Conservation (phyloP, 2,329 filamentous ascomycete species). For the Chaetomium sp. region DNA sequence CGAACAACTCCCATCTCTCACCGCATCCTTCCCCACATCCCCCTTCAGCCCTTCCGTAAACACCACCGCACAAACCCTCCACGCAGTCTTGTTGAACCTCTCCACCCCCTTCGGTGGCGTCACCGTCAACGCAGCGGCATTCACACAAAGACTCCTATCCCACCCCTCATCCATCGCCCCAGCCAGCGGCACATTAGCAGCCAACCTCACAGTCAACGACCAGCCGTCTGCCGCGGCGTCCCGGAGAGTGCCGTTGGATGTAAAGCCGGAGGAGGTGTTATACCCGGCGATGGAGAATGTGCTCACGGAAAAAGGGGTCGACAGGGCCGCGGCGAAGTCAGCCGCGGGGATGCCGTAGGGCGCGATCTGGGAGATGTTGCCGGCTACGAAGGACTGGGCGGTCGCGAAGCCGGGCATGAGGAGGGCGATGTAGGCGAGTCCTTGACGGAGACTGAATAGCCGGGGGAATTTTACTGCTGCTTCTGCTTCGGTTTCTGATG, state of each 20-base stretch:
- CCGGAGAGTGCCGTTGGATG: not conserved
- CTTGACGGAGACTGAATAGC: not conserved
- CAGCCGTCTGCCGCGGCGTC: constrained; percentile 8
- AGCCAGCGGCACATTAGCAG: constrained; percentile 12
- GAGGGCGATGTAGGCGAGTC: constrained; percentile 3
- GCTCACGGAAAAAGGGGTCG: not conserved
- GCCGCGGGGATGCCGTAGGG: constrained; percentile 9
- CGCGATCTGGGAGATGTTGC: constrained; percentile 3
- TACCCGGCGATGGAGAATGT: constrained; percentile 12
- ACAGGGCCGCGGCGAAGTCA: constrained; percentile 2
- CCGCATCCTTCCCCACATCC: not conserved
- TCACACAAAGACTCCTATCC: constrained; percentile 5
- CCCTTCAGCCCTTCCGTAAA: constrained; percentile 10
- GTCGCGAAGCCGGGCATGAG: not conserved
- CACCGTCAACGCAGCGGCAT: constrained; percentile 8
- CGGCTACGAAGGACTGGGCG: constrained; percentile 9
- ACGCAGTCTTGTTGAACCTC: not conserved
- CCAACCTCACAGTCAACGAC: constrained; percentile 5
- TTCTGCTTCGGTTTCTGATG: not conserved
- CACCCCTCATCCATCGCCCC: not conserved
- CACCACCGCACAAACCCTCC: constrained; percentile 16
- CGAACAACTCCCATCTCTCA: constrained; percentile 7
- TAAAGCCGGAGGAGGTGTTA: constrained; percentile 7
- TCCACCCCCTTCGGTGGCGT: constrained; percentile 6
- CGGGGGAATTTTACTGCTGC: not conserved